Evolutionary conservation across 2,329 filamentous ascomycete species (phyloP), one percentile per base, ranked within the genome.

Genomic region (Colletotrichum cordylinicola): DNA sequence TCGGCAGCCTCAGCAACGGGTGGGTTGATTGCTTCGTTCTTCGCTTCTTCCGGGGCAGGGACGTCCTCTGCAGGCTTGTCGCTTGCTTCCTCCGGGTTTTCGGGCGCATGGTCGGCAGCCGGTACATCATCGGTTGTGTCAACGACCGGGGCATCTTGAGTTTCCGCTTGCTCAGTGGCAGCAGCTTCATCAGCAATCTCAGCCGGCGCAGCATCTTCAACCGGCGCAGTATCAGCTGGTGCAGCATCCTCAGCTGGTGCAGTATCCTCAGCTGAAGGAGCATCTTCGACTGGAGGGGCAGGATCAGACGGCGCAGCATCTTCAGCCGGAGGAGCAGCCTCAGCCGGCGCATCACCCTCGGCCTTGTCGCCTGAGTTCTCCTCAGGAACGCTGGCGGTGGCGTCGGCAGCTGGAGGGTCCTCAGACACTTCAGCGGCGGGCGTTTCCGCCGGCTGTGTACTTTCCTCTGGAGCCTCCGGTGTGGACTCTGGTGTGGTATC

Each of bases 331-430:
- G 27, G 8, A 33, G 56, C 16, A n/a, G 13, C 21, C 3, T 60
- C 27, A 2, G 16, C 18, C 13, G 56, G 9, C 24, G 56, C 6
- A 35, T 35, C 58, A 24, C 16, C 58, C 29, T 61, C 58, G 29
- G 58, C 9, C 0, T 61, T 31, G 5, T 61, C 58, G 2, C 0
- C 29, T 21, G 58, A 8, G 21, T 3, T 31, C 4, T 61, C 27
- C 27, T 31, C 29, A 2, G 31, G 58, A 21, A 35, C 18, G 7
- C 18, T 27, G 29, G 64, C 39, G 12, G 78, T 35, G 33, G 76
- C 68, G 62, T 78, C 77, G 29, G 48, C 43, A 56, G 61, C 58
- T 39, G 69, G 58, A 61, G 71, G 9, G 21, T 77, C 75, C 31
- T 77, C 67, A 8, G 77, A n/a, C 6, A 48, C 24, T 27, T 78